These are phyloP conservation scores for Zoysia pacifica DNA, from an alignment of 176 grass and related monocot genomes.

Conservation along the genomic window DNA sequence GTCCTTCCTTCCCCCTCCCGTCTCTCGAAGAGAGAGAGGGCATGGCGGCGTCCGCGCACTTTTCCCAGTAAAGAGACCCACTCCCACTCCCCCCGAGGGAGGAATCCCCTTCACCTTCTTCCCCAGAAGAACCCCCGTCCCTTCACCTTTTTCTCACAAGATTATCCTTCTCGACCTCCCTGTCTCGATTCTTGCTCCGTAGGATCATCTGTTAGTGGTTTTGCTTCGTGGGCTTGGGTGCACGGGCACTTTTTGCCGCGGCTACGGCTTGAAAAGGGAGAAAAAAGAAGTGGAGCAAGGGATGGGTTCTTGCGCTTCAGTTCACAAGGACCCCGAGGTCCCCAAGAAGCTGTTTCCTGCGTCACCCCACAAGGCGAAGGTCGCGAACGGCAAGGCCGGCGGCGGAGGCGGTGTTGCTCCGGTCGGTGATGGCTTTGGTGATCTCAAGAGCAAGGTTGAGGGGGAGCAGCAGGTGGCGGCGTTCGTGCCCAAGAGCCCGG, in stretches of 20 bases:
- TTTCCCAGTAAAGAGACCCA: slow-evolving; percentile 43
- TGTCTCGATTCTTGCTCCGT: slow-evolving; percentile 27
- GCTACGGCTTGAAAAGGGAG: slow-evolving; percentile 16
- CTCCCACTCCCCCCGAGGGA: neutral
- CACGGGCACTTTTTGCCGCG: slow-evolving; percentile 6
- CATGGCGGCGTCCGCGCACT: slow-evolving; percentile 32
- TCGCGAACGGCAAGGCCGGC: slow-evolving; percentile 37
- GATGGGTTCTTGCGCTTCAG: slow-evolving; percentile 90
- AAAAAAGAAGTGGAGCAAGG: neutral
- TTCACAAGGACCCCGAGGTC: slow-evolving; percentile 51
- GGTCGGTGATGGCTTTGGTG: slow-evolving; percentile 41
- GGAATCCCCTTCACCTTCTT: neutral
- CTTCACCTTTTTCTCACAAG: slow-evolving; percentile 7
- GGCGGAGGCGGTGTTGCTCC: slow-evolving; percentile 39
- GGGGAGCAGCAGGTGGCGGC: slow-evolving; percentile 25
- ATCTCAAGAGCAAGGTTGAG: slow-evolving; percentile 38
- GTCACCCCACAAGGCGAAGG: slow-evolving; percentile 65
- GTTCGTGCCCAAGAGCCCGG: slow-evolving; percentile 42
- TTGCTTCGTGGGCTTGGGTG: slow-evolving; percentile 14
- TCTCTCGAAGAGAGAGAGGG: slow-evolving; percentile 34
- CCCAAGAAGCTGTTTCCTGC: slow-evolving; percentile 54
- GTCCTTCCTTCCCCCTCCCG: neutral
- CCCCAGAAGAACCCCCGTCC: slow-evolving; percentile 27
- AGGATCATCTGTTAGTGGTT: slow-evolving; percentile 18
- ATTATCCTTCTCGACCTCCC: neutral